phyloP scores from a whole-genome alignment of 1,139 yeast species.

The Keqinozyma sinolaborantium region DNA sequence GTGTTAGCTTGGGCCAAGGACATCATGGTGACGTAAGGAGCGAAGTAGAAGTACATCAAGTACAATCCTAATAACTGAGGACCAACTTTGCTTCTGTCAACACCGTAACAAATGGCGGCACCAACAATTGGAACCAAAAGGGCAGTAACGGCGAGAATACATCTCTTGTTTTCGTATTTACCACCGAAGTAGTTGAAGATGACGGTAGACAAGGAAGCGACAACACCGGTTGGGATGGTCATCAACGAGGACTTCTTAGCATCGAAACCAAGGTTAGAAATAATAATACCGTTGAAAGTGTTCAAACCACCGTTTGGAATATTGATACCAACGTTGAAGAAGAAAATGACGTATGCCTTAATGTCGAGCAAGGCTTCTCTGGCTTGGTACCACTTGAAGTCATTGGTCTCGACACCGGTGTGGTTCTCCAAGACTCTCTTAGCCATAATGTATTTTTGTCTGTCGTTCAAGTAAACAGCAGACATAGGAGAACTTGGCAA shows the following conservation, averaged over 20 bases:
- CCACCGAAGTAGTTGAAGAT: slow-evolving; percentile 15
- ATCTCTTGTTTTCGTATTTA: slow-evolving; percentile 13
- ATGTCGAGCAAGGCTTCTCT: slow-evolving; percentile 22
- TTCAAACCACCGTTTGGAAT: slow-evolving; percentile 42
- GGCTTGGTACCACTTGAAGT: slow-evolving; percentile 20
- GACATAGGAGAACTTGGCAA: slow-evolving; percentile 24
- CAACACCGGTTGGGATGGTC: slow-evolving; percentile 22
- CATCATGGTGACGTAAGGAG: slow-evolving; percentile 21
- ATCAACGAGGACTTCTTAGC: slow-evolving; percentile 19
- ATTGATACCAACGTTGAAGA: slow-evolving; percentile 31
- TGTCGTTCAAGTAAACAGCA: slow-evolving; percentile 18
- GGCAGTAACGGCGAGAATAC: slow-evolving; percentile 12
- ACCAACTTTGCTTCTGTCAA: slow-evolving; percentile 13
- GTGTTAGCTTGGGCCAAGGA: slow-evolving; percentile 25
- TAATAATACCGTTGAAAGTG: slow-evolving; percentile 26
- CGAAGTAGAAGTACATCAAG: slow-evolving; percentile 21
- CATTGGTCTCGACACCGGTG: slow-evolving; percentile 20
- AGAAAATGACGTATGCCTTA: slow-evolving; percentile 20
- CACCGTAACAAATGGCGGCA: slow-evolving; percentile 14
- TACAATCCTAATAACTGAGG: slow-evolving; percentile 19
- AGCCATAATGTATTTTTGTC: slow-evolving; percentile 19
- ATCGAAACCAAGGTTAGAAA: slow-evolving; percentile 15
- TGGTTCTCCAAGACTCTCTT: slow-evolving; percentile 20
- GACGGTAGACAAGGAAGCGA: slow-evolving; percentile 17
- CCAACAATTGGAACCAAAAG: slow-evolving; percentile 18